Conservation (phyloP, 176 grass and related monocot genomes). For the Bothriochloa decipiens region DNA sequence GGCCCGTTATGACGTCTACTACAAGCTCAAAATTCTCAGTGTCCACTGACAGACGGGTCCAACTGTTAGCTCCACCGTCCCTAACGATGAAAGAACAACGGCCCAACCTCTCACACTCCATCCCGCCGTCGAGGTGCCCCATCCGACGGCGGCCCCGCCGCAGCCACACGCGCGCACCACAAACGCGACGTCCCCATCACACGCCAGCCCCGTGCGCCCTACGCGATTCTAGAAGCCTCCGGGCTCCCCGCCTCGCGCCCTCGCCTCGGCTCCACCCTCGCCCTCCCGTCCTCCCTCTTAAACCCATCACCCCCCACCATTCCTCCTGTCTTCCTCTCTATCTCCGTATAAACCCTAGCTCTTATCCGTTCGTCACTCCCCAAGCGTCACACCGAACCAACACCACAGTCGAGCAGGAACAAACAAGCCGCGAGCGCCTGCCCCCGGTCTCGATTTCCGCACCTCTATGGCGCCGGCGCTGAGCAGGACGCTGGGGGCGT, state of each 20-base stretch:
- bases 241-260: neutral
- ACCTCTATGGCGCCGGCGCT: constrained; percentile 55
- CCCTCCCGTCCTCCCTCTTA: neutral
- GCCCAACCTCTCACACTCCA: neutral
- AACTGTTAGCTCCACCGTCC: neutral
- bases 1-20: neutral
- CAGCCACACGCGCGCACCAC: neutral
- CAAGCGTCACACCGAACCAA: constrained; percentile 21
- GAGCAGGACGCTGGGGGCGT: constrained; percentile 65
- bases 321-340: neutral
- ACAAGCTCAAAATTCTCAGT: neutral
- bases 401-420: neutral
- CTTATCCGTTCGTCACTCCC: constrained; percentile 47
- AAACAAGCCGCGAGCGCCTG: neutral
- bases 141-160: constrained; percentile 35
- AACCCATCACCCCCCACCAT: constrained; percentile 21
- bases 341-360: constrained; percentile 58
- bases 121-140: constrained; percentile 4
- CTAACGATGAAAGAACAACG: neutral
- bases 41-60: too few species aligned
- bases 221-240: constrained; percentile 49
- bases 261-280: constrained; percentile 26
- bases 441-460: neutral
- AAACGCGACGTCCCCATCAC: neutral
- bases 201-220: constrained; percentile 41